Base-by-base conservation (phyloP, 441 rosid genomes). In the Daphne laureola region DNA sequence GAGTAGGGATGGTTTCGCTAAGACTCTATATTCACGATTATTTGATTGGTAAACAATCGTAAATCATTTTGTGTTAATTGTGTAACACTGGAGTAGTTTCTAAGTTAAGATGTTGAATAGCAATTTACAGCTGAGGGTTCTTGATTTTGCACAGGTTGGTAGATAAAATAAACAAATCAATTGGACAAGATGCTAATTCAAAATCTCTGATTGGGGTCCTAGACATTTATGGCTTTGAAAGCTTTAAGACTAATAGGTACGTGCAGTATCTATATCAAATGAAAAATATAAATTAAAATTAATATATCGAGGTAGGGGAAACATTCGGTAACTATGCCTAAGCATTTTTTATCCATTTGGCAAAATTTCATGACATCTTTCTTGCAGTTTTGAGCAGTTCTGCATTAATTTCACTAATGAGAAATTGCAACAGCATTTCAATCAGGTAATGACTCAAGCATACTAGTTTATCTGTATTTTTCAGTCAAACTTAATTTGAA, bases 401-500 rank as follows among this genome's bases (percentile, higher is more conserved):
- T 94, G 99, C 62, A 94, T 94, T 49, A 94, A 90, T 69, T 94
- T 84, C 74, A 90, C 98, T 44, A 94, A 94, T 67, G 99, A 94
- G 81, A 94, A 94, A 80, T 71, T 94, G 83, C 98, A 94, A 71
- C 98, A 90, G 61, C 98, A 90, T 81, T 94, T 94, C 78, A 94
- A 90, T 71, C 96, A 90, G 96, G 97, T 82, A 65, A 62, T 55
- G 57, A 59, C 35, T 59, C 62, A 48, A 60, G 51, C 14, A 18
- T 5, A 35, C 35, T 9, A 60, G 16, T 44, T 43, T 16, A 43
- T 12, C 44, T 36, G 23, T 45, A 51, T 31, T 31, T 27, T 73
- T 48, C 41, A 21, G 23, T 51, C 43, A 18, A 43, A 12, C 23
- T 44, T 12, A 5, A 42, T 14, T 41, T 42, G 60, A 59, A 53